Conservation (phyloP, 129 eudicot species). For the Solidago caesia region DNA sequence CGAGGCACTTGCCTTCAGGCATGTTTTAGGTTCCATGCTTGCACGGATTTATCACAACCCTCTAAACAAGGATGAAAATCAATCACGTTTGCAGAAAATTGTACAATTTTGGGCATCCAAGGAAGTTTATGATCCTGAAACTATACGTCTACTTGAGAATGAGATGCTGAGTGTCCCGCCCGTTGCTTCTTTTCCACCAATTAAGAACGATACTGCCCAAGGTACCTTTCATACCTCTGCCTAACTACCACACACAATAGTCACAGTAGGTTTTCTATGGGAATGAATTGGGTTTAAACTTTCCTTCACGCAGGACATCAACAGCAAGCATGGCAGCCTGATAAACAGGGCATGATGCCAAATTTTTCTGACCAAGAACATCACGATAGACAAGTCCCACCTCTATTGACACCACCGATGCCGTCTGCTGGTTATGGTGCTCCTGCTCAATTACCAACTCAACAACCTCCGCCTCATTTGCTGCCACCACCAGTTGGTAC, state of each 20-base stretch:
- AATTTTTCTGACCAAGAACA: constrained; percentile 51
- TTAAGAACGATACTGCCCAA: constrained; percentile 49
- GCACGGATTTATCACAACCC: constrained; percentile 90
- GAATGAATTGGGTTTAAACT: not conserved
- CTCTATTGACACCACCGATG: constrained; percentile 37
- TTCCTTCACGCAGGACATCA: constrained; percentile 38
- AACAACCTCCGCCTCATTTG: constrained; percentile 33
- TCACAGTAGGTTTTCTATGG: not conserved
- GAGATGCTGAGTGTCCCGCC: constrained; percentile 82
- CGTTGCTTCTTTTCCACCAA: constrained; percentile 40
- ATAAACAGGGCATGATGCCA: constrained; percentile 42
- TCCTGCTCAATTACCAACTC: constrained; percentile 47
- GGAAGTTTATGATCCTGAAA: constrained; percentile 93
- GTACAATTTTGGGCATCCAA: constrained; percentile 97
- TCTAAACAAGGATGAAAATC: constrained; percentile 88
- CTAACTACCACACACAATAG: not conserved
- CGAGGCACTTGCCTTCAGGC: constrained; percentile 96
- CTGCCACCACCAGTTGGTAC: constrained; percentile 38
- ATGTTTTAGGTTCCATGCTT: constrained; percentile 94
- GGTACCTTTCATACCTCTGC: constrained; percentile 38
- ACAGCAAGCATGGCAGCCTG: constrained; percentile 70
- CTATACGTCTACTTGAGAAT: constrained; percentile 69
- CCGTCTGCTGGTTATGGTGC: constrained; percentile 46
- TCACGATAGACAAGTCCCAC: constrained; percentile 51
- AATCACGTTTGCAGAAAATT: constrained; percentile 88